Evolutionary conservation across 129 eudicot genomes (phyloP).

Genomic region (Artemisia tridentata): DNA sequence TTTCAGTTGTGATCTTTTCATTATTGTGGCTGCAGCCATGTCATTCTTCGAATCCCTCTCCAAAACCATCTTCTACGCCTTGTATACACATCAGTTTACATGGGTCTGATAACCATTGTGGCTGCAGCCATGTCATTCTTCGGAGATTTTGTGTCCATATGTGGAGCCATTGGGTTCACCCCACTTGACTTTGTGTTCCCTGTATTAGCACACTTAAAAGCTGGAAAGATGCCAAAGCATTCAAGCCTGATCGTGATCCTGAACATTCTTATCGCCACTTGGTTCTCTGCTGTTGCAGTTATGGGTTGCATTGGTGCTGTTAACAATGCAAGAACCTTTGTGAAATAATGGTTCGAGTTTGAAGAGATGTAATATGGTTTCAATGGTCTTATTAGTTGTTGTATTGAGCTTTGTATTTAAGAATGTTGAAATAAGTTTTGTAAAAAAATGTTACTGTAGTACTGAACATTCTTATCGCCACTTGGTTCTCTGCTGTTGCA

Average conservation of each 20-base stretch:
- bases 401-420: conserved; percentile 11
- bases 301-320: conserved; percentile 57
- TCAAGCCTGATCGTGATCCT: conserved; percentile 26
- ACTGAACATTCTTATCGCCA: too few species aligned
- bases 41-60: background rate
- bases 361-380: background rate
- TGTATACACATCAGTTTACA: conserved; percentile 34
- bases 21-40: too few species aligned
- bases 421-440: conserved; percentile 17
- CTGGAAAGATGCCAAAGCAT: conserved; percentile 32
- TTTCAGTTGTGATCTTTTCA: too few species aligned
- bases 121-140: conserved; percentile 54
- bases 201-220: conserved; percentile 50
- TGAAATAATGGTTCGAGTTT: conserved; percentile 10
- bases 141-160: conserved; percentile 52
- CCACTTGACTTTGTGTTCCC: conserved; percentile 68
- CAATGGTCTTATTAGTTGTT: background rate
- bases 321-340: conserved; percentile 77
- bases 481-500: too few species aligned
- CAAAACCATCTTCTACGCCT: conserved; percentile 21
- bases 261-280: conserved; percentile 41
- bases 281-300: conserved; percentile 55
- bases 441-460: conserved; percentile 11
- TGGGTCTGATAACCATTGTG: conserved; percentile 38
- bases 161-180: conserved; percentile 59